Conservation (phyloP, 805 yeast species). For the Brettanomyces sp. region DNA sequence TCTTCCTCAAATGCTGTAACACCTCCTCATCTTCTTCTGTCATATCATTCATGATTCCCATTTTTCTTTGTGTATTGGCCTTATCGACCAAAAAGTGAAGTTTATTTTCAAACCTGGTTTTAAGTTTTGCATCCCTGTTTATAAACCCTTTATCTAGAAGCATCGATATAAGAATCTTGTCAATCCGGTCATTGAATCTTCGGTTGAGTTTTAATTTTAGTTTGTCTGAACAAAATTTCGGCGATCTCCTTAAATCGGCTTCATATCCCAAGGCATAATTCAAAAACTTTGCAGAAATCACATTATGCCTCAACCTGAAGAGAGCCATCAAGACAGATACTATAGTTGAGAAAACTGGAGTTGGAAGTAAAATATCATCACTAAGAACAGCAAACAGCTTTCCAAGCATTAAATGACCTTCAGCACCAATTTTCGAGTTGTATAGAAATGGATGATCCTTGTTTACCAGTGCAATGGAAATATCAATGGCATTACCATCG, state of each 20-base stretch:
- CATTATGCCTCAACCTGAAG: constrained; percentile 57
- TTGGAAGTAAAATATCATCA: constrained; percentile 44
- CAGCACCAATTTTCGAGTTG: constrained; percentile 45
- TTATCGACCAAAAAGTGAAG: constrained; percentile 22
- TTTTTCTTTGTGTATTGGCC: constrained; percentile 19
- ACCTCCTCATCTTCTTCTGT: constrained; percentile 28
- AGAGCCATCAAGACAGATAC: constrained; percentile 55
- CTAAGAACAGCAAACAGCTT: constrained; percentile 46
- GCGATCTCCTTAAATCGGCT: constrained; percentile 44
- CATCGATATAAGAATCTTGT: constrained; percentile 24
- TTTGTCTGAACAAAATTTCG: constrained; percentile 31
- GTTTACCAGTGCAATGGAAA: constrained; percentile 42
- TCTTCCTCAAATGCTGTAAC: constrained; percentile 12
- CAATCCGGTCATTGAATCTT: constrained; percentile 28
- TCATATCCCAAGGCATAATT: constrained; percentile 53
- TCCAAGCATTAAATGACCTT: constrained; percentile 63
- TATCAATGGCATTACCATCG: constrained; percentile 16
- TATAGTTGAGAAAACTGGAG: constrained; percentile 58
- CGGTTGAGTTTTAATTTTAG: constrained; percentile 22
- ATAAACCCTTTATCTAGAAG: constrained; percentile 25
- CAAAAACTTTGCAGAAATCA: constrained; percentile 44
- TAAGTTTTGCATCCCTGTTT: constrained; percentile 21
- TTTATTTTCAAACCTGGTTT: constrained; percentile 25
- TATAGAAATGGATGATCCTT: constrained; percentile 59
- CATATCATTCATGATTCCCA: constrained; percentile 29